A percentile compares a stretch with the other conserved stretches of the same genome.
Conservation (phyloP, 2,329 filamentous ascomycete species). For the Fonsecaea nubica region DNA sequence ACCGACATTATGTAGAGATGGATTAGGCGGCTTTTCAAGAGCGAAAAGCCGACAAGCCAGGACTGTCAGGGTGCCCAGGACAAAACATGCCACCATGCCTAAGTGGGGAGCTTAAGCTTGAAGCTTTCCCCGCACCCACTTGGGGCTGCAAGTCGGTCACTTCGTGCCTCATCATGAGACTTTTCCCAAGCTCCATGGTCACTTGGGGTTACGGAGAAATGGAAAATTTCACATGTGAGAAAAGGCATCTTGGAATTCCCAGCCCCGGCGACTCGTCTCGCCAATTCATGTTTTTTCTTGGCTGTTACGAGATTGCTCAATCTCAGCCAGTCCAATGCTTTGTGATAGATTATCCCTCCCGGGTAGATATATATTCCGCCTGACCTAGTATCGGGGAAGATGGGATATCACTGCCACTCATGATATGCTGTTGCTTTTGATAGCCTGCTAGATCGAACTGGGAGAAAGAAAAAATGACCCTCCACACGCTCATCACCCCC, state of each 20-base stretch:
- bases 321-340: not conserved
- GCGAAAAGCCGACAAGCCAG: not conserved
- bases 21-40: not conserved
- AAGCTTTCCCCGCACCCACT: constrained; percentile 14
- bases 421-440: constrained; percentile 1
- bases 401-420: not conserved
- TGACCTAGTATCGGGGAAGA: not conserved
- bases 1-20: constrained; percentile 14
- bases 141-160: not conserved
- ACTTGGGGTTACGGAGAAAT: not conserved
- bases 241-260: not conserved
- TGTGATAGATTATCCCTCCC: not conserved
- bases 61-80: not conserved
- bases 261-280: not conserved
- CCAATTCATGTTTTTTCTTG: not conserved
- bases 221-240: constrained; percentile 5
- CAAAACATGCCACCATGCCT: not conserved
- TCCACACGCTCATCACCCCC: constrained; percentile 2
- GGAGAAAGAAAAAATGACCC: not conserved
- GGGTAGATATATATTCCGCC: not conserved
- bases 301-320: not conserved
- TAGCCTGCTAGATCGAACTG: not conserved
- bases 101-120: constrained; percentile 6
- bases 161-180: not conserved
- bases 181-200: not conserved